Base-by-base conservation (phyloP, 192 early-diverging fungal genomes). In the Chytriomyces sp. region DNA sequence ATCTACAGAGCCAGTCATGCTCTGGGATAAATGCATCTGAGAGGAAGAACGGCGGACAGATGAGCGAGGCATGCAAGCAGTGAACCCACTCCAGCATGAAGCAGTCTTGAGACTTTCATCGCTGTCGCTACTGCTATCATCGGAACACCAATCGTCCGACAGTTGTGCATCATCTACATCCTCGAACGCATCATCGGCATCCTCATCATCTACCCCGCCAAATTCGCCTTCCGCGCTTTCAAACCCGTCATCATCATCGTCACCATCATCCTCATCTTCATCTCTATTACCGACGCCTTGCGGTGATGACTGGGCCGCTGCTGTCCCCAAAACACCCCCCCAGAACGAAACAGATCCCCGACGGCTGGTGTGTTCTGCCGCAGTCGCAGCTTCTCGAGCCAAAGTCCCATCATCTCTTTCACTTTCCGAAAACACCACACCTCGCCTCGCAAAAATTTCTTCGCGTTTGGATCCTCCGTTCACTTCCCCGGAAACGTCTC, bases 381-480 rank as follows among this genome's bases (percentile, higher is more conserved):
- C 53, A 57, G 53, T 13, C 5, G 53, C 13, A 13, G 53, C 13
- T 20, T n/a, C 53, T n/a, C 20, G 13, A 13, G 13, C 53, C 13
- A 20, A 20, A 57, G 20, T 20, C 13, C 13, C 53, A 13, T n/a
- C 53, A 13, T 5, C 53, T 57, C 11, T 35, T 35, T n/a, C 53
- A 57, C 2, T 57, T 20, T 57, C 53, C 13, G 53, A 20, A 57
- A 57, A 13, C 13, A 57, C 53, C 53, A 57, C 53, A 13, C 53
- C 53, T 57, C 11, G 8, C 13, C 44, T 67, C 16, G 24, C 66
- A 47, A 67, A 67, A n/a, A 67, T 67, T 46, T 67, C 66, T 43
- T 67, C 66, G 16, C 66, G 66, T 18, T 45, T 16, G 11, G 62
- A 64, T 20, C 35, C 35, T 35, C 35, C 35, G 35, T 4, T 35